Conservation (phyloP, 2,329 filamentous ascomycete species). For the Achaetomium macrosporum region DNA sequence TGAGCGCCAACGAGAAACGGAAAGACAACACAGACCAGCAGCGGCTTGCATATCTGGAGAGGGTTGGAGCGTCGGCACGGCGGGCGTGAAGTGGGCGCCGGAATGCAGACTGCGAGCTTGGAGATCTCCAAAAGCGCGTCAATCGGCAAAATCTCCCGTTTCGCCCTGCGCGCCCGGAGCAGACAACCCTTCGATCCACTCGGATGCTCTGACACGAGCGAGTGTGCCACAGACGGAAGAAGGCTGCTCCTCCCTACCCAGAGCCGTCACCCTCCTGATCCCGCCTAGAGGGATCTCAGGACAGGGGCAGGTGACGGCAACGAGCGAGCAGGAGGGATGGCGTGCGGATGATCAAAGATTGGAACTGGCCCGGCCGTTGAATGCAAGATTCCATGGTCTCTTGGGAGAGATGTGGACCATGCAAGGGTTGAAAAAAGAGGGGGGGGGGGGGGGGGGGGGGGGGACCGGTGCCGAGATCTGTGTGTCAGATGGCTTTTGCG, state of each 20-base stretch:
- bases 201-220: background rate
- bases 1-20: constrained; percentile 9
- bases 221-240: constrained; percentile 2
- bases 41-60: constrained; percentile 23
- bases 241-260: background rate
- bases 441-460: constrained; percentile 18
- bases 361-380: constrained; percentile 24
- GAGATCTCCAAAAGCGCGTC: constrained; percentile 18
- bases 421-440: constrained; percentile 24
- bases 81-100: constrained; percentile 14
- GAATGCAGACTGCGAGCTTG: constrained; percentile 21
- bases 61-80: constrained; percentile 19
- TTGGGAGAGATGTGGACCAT: constrained; percentile 22
- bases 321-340: constrained; percentile 12
- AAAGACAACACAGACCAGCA: constrained; percentile 22
- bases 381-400: constrained; percentile 27
- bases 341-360: constrained; percentile 19
- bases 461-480: constrained; percentile 13
- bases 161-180: background rate
- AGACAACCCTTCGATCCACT: background rate
- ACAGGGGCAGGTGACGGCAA: constrained; percentile 14
- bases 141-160: constrained; percentile 10
- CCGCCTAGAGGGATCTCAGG: background rate
- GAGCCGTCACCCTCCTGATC: background rate
- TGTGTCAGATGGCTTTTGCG: constrained; percentile 11